Percentiles rank a stretch among this genome's conserved stretches.
Evolutionary conservation across 306 rosid species (phyloP).

Genomic region (Glycine tomentella): DNA sequence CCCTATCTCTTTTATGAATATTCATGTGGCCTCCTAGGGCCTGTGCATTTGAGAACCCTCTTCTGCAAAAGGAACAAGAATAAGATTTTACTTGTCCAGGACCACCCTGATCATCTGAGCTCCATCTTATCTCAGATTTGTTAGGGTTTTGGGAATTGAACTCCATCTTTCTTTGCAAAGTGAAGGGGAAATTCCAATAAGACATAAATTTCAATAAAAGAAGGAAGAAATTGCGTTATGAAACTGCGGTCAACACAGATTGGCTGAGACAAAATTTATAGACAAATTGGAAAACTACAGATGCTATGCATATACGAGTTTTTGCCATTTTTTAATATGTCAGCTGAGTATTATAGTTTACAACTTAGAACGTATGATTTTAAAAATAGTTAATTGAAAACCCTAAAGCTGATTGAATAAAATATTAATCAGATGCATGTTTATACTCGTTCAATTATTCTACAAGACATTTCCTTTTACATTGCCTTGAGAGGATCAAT

Average conservation of each 20-base stretch:
- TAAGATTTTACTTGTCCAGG: conserved; percentile 53
- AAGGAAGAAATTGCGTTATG: not conserved
- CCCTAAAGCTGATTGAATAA: conserved; percentile 39
- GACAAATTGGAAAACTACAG: conserved; percentile 35
- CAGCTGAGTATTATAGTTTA: conserved; percentile 25
- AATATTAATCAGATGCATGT: conserved; percentile 36
- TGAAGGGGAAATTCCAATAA: conserved; percentile 32
- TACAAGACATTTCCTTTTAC: conserved; percentile 54
- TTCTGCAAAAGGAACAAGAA: conserved; percentile 69
- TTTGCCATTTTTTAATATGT: conserved; percentile 32
- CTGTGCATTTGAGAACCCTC: conserved; percentile 81
- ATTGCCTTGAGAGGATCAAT: conserved; percentile 47
- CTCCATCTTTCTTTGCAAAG: conserved; percentile 46
- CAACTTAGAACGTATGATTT: conserved; percentile 21
- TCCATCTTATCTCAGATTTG: conserved; percentile 54
- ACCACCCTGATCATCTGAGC: conserved; percentile 54
- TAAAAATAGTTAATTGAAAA: conserved; percentile 11
- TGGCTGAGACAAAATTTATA: conserved; percentile 40
- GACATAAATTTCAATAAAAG: not conserved
- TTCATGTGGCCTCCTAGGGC: conserved; percentile 93
- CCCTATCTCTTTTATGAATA: conserved; percentile 78
- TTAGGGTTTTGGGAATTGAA: conserved; percentile 46
- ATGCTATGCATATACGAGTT: conserved; percentile 15
- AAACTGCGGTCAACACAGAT: conserved; percentile 46
- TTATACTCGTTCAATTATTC: conserved; percentile 50